phyloP scores from a whole-genome alignment of 192 early-diverging fungal species.

The Endogone sp. region DNA sequence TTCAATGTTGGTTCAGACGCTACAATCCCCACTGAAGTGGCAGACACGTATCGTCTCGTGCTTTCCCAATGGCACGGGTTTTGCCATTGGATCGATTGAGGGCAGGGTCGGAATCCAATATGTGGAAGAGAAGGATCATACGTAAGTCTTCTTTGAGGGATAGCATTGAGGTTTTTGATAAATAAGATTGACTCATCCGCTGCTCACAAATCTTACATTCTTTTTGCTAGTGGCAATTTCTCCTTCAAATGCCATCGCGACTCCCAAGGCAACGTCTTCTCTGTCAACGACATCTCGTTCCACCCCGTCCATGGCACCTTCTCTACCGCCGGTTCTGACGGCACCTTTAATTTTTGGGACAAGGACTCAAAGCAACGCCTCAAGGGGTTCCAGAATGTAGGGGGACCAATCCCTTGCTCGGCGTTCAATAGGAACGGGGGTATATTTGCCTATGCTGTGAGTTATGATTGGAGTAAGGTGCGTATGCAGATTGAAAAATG shows the following conservation, averaged over 20 bases:
- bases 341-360: constrained; percentile 91
- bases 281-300: constrained; percentile 72
- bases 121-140: constrained; percentile 73
- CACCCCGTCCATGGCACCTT: constrained; percentile 88
- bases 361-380: constrained; percentile 86
- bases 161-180: neutral
- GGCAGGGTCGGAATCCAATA: constrained; percentile 93
- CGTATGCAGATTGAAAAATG: neutral
- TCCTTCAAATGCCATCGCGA: constrained; percentile 95
- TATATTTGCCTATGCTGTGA: constrained; percentile 88
- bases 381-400: constrained; percentile 65
- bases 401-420: constrained; percentile 62
- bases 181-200: neutral
- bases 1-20: neutral
- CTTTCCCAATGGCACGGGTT: constrained; percentile 75
- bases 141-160: constrained; percentile 22
- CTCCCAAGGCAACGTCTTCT: constrained; percentile 54
- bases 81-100: constrained; percentile 91
- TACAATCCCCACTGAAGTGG: constrained; percentile 72
- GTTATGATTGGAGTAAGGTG: constrained; percentile 86
- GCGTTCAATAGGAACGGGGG: constrained; percentile 76
- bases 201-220: neutral
- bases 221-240: constrained; percentile 61
- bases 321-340: constrained; percentile 83
- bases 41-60: constrained; percentile 82